Evolutionary conservation across 1,284 basidiomycete genomes (phyloP), one percentile per base, ranked within the genome.

Genomic region (Cryptococcus sp.): DNA sequence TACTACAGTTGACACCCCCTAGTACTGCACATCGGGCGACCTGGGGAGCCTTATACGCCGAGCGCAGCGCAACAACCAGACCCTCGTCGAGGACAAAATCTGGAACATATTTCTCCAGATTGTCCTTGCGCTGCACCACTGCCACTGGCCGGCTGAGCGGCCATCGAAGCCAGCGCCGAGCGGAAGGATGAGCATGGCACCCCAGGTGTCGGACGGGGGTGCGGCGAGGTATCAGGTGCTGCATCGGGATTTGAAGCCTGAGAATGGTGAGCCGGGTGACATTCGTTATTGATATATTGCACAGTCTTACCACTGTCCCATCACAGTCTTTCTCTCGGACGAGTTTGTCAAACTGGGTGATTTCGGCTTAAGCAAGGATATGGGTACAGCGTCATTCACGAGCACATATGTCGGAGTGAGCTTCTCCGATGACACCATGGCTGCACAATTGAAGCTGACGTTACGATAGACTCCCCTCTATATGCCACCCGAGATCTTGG

Each of bases 401-500:
- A 91, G 87, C 66, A 98, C 95, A 28, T 98, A 97, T 63, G 95
- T 98, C 61, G 94, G 95, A 50, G 91, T 94, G 72, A 61, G 88
- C 38, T 46, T 38, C 1, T 11, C 3, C 20, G 37, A n/a, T 40
- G 18, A 43, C 45, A 16, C 45, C 33, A 21, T 57, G 64, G 9
- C 63, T 33, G 16, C 18, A 18, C 5, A 37, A n/a, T 35, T 4
- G 35, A 50, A 50, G 23, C 42, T 52, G 24, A 12, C 46, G 5
- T 18, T 13, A 36, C n/a, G n/a, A 56, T 42, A 39, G 89, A 98
- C 94, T 9, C 95, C 95, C 2, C 94, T 97, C 69, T 98, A 98
- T 78, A 98, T 98, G 94, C 94, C 91, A 1, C 94, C 95, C 0
- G 94, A 98, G 77, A 82, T 98, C 21, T 91, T 97, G 81, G 90